Base-by-base conservation (phyloP, 768 basidiomycete genomes). In the Termitomyces titanicus region DNA sequence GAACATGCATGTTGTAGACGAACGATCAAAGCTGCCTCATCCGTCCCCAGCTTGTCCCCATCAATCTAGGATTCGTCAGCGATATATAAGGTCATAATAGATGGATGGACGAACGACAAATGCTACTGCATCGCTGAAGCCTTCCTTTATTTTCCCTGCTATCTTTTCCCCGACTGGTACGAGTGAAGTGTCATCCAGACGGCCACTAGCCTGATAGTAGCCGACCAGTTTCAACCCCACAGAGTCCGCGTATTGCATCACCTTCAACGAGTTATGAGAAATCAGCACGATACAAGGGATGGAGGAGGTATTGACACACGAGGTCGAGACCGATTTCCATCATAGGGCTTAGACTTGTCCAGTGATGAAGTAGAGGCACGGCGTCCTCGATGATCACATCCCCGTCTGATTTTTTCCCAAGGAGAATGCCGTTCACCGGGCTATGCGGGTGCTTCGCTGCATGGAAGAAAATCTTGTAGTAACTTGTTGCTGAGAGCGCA, bases 291-390 rank as follows among this genome's bases (percentile, higher is more conserved):
- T 13, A 52, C 35, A 25, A 27, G 20, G 20, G 25, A 25, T 10
- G 54, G 22, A 29, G 43, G 40, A 17, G 18, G 18, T 34, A 37
- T 31, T 17, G 27, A 71, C 84, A 61, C 60, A 89, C 89, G 64
- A 90, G 72, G 62, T 89, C 88, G 39, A 92, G 77, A 24, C 89
- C 91, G 57, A 90, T 84, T 66, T 92, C 89, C 86, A 91, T 91
- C 85, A 88, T 88, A 3, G 89, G 88, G 57, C 85, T 88, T 51
- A 94, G 75, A 61, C 80, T 85, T 7, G 89, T 90, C 90, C 90
- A 93, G 65, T 91, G 85, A 65, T 94, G 91, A 48, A 91, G 78
- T 34, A 94, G 75, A 15, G 92, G 92, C 37, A 94, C 74, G 3
- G 84, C 79, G 63, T 93, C 89, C 47, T 74, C 71, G 47, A 88